phyloP scores from a whole-genome alignment of 2,329 filamentous ascomycete genomes.

The Colletotrichum truncatum region DNA sequence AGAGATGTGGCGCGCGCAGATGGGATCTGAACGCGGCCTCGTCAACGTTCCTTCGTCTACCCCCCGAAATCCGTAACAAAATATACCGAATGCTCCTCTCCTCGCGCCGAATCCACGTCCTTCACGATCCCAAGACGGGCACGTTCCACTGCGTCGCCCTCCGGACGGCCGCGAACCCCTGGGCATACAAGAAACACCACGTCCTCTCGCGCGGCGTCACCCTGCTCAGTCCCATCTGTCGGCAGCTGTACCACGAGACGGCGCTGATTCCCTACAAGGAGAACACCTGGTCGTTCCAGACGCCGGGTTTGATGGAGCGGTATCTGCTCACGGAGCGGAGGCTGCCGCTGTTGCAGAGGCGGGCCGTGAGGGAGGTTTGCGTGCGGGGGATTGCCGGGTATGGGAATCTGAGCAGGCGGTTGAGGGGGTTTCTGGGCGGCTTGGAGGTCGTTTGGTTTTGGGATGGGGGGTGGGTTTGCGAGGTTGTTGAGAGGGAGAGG shows the following conservation, averaged over 20 bases:
- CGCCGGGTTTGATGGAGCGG: slow-evolving; percentile 41
- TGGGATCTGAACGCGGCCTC: slow-evolving; percentile 18
- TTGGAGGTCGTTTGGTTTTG: slow-evolving; percentile 36
- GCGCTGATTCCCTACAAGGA: slow-evolving; percentile 43
- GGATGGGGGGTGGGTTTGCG: slow-evolving; percentile 4
- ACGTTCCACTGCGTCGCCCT: slow-evolving; percentile 43
- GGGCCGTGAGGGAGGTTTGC: slow-evolving; percentile 41
- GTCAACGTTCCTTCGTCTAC: slow-evolving; percentile 34
- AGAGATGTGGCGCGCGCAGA: too few relatives aligned
- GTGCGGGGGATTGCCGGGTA: slow-evolving; percentile 25
- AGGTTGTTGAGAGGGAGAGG: neutral
- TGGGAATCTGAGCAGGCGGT: slow-evolving; percentile 35
- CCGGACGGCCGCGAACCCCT: slow-evolving; percentile 38
- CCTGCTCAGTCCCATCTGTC: slow-evolving; percentile 43
- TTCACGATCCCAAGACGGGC: slow-evolving; percentile 33
- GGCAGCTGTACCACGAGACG: slow-evolving; percentile 48
- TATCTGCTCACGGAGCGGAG: slow-evolving; percentile 42
- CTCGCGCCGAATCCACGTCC: slow-evolving; percentile 30
- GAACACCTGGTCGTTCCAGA: slow-evolving; percentile 45
- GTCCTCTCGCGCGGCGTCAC: slow-evolving; percentile 35
- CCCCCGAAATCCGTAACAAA: slow-evolving; percentile 37
- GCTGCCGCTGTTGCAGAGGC: slow-evolving; percentile 39
- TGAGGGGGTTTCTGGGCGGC: slow-evolving; percentile 40
- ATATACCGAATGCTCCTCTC: slow-evolving; percentile 36
- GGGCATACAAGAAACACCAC: slow-evolving; percentile 23